A percentile compares a stretch with the other conserved stretches of the same genome.
Conservation (phyloP, 805 yeast genomes). For the Yamadazyma philogaea region DNA sequence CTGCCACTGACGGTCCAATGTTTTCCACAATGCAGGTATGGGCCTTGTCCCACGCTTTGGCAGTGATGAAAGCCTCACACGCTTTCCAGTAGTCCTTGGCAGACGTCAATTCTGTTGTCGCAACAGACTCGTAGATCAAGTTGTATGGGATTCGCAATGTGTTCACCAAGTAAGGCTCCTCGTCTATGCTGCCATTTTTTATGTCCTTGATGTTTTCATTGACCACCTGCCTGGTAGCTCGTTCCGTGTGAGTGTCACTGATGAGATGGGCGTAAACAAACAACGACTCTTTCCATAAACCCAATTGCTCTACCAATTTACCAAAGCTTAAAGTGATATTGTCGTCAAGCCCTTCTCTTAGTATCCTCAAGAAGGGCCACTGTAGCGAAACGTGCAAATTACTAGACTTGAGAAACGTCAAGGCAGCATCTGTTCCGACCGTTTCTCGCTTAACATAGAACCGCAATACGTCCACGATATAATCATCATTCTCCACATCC, state of each 20-base stretch:
- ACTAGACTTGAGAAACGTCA: constrained; percentile 7
- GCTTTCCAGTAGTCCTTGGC: constrained; percentile 55
- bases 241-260: constrained; percentile 44
- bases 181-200: constrained; percentile 21
- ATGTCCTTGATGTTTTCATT: constrained; percentile 31
- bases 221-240: constrained; percentile 37
- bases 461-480: constrained; percentile 20
- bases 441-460: constrained; percentile 12
- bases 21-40: constrained; percentile 51
- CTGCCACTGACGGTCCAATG: constrained; percentile 73
- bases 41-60: constrained; percentile 60
- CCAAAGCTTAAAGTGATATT: constrained; percentile 35
- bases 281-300: constrained; percentile 56
- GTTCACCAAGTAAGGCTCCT: constrained; percentile 35
- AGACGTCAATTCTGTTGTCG: constrained; percentile 50
- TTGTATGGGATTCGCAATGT: constrained; percentile 47
- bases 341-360: constrained; percentile 9
- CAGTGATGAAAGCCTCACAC: constrained; percentile 58
- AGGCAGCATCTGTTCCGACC: constrained; percentile 9
- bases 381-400: constrained; percentile 36
- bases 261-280: constrained; percentile 58
- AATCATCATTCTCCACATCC: constrained; percentile 9
- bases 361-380: constrained; percentile 45
- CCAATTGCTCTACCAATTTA: constrained; percentile 43
- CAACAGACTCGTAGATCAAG: constrained; percentile 55